Conservation (phyloP, 2,329 filamentous ascomycete species). For the Coniochaeta sp. region DNA sequence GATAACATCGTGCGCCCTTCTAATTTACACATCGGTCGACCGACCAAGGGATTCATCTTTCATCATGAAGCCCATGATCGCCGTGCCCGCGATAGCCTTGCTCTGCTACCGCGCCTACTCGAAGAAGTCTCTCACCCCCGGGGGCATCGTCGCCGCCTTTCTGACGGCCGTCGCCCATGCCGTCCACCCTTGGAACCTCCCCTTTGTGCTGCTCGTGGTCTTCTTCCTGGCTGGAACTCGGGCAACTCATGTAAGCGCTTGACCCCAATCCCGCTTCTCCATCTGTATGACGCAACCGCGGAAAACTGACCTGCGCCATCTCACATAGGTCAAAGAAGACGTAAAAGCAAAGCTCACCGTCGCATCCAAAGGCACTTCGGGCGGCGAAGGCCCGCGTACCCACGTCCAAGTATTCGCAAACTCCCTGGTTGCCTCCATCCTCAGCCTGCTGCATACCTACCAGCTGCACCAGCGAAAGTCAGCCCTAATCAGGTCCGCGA, state of each 20-base stretch:
- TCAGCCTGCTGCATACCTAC: conserved; percentile 51
- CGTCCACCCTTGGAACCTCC: conserved; percentile 87
- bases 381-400: conserved; percentile 75
- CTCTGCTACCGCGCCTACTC: conserved; percentile 62
- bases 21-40: neutral
- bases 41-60: neutral
- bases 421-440: conserved; percentile 66
- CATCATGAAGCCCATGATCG: conserved; percentile 50
- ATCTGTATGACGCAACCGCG: neutral
- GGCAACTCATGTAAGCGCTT: conserved; percentile 62
- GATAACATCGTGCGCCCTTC: neutral
- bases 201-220: conserved; percentile 72
- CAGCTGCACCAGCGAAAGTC: conserved; percentile 44
- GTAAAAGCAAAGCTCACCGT: conserved; percentile 78
- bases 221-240: conserved; percentile 84
- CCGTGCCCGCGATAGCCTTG: conserved; percentile 47
- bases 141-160: conserved; percentile 64
- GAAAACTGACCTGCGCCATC: conserved; percentile 9
- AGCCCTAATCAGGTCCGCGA: conserved; percentile 25
- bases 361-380: conserved; percentile 61
- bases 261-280: too few species aligned
- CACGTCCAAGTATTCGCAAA: conserved; percentile 88
- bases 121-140: conserved; percentile 69
- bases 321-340: conserved; percentile 68
- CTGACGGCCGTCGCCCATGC: conserved; percentile 75